Percentiles rank a stretch among this genome's conserved stretches.
These are phyloP conservation scores for Scleroderma bovista DNA, from an alignment of 768 basidiomycete genomes.

Conservation along the genomic window DNA sequence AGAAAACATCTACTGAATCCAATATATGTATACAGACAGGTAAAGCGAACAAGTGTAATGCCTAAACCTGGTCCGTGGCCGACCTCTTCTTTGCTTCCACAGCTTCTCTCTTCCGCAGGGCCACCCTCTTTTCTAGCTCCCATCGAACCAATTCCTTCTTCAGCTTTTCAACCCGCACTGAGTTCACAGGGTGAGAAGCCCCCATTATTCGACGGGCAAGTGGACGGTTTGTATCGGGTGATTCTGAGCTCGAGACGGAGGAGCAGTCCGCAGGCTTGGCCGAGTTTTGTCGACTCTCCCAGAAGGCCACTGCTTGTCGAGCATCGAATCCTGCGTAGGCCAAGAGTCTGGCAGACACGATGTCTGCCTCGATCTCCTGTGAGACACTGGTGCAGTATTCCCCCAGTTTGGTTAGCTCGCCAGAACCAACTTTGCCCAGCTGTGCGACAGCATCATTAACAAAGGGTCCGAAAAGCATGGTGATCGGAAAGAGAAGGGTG, in stretches of 20 bases:
- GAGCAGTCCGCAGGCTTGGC: constrained; percentile 16
- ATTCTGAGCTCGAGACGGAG: constrained; percentile 10
- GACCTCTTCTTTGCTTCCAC: constrained; percentile 17
- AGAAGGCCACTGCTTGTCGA: constrained; percentile 73
- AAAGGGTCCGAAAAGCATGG: constrained; percentile 91
- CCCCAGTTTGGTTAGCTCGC: constrained; percentile 65
- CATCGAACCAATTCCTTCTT: constrained; percentile 42
- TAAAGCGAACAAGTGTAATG: too few species aligned
- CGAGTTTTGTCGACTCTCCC: constrained; percentile 53
- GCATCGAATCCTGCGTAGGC: constrained; percentile 92
- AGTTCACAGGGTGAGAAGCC: constrained; percentile 41
- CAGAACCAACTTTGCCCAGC: constrained; percentile 69
- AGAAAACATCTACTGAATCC: background rate
- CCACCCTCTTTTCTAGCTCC: constrained; percentile 33
- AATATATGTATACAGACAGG: background rate
- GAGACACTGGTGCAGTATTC: constrained; percentile 73
- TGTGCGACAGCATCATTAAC: constrained; percentile 90
- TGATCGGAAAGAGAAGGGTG: constrained; percentile 80
- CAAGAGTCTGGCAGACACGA: constrained; percentile 84
- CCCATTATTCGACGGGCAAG: constrained; percentile 29
- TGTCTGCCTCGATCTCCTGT: constrained; percentile 91
- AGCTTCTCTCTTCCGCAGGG: constrained; percentile 13
- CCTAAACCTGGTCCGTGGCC: too few species aligned
- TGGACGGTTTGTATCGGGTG: constrained; percentile 7
- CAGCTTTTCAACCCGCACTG: constrained; percentile 36